Conservation (phyloP, 192 early-diverging fungal species). For the Radiomyces spectabilis region DNA sequence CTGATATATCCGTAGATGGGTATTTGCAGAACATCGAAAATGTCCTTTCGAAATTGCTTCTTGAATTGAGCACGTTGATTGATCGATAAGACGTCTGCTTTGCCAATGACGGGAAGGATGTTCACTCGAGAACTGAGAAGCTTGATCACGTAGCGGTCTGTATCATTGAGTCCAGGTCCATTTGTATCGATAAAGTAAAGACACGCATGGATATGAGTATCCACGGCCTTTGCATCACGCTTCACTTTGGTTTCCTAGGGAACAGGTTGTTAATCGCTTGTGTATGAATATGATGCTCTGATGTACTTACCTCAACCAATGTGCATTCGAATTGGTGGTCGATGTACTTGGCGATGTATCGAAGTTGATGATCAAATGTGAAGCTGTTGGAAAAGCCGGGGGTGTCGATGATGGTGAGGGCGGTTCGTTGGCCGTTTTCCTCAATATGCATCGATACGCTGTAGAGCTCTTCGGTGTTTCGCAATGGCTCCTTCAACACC, state of each 20-base stretch:
- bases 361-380: conserved; percentile 38
- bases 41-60: conserved; percentile 61
- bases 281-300: no score
- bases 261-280: no score
- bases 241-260: conserved; percentile 59
- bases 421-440: conserved; percentile 70
- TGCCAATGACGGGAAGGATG: conserved; percentile 80
- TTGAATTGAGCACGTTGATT: conserved; percentile 65
- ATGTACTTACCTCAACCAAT: conserved; percentile 42
- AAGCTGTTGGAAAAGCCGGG: conserved; percentile 79
- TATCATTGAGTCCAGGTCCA: conserved; percentile 45
- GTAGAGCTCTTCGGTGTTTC: conserved; percentile 56
- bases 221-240: conserved; percentile 65
- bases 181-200: conserved; percentile 83
- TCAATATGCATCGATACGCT: conserved; percentile 73
- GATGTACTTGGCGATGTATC: conserved; percentile 55
- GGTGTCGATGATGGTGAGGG: conserved; percentile 79
- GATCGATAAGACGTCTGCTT: conserved; percentile 69
- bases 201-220: conserved; percentile 81
- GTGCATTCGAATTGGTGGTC: conserved; percentile 64
- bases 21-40: conserved; percentile 72
- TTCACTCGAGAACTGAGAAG: conserved; percentile 71
- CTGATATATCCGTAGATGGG: conserved; percentile 51
- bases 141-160: conserved; percentile 45
- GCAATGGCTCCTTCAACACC: conserved; percentile 30